A percentile compares a stretch with the other conserved stretches of the same genome.
Conservation (phyloP, 345 rosid genomes). For the Iberis pinnata region DNA sequence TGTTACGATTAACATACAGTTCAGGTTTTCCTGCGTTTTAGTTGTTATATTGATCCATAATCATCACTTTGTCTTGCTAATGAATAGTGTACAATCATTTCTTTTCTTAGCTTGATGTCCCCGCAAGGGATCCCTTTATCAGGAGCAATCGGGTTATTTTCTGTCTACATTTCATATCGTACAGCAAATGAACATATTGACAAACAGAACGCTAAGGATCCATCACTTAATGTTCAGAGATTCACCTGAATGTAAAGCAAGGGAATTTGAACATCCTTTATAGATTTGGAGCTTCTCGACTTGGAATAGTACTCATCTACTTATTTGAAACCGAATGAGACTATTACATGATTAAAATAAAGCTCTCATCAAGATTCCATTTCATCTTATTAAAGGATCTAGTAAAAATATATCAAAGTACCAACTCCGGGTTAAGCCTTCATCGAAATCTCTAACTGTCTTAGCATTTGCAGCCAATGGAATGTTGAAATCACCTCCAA, state of each 20-base stretch:
- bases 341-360: constrained; percentile 33
- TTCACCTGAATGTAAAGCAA: constrained; percentile 88
- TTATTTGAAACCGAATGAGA: constrained; percentile 85
- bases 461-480: constrained; percentile 62
- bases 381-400: no score
- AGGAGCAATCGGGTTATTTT: constrained; percentile 90
- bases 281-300: constrained; percentile 72
- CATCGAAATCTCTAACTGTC: constrained; percentile 77
- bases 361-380: neutral
- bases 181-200: neutral
- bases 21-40: constrained; percentile 51
- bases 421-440: constrained; percentile 73
- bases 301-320: constrained; percentile 82
- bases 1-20: constrained; percentile 77
- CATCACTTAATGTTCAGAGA: neutral
- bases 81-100: neutral
- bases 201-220: no score
- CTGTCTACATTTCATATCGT: constrained; percentile 48
- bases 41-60: constrained; percentile 14
- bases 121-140: constrained; percentile 68
- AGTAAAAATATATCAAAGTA: neutral
- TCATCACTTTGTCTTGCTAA: neutral
- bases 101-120: constrained; percentile 58
- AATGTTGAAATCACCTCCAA: constrained; percentile 72
- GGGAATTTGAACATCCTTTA: constrained; percentile 55